Percentiles rank a stretch among this genome's conserved stretches.
These are phyloP conservation scores for Strobilomyces confusus DNA, from an alignment of 768 basidiomycete genomes.

Conservation along the genomic window DNA sequence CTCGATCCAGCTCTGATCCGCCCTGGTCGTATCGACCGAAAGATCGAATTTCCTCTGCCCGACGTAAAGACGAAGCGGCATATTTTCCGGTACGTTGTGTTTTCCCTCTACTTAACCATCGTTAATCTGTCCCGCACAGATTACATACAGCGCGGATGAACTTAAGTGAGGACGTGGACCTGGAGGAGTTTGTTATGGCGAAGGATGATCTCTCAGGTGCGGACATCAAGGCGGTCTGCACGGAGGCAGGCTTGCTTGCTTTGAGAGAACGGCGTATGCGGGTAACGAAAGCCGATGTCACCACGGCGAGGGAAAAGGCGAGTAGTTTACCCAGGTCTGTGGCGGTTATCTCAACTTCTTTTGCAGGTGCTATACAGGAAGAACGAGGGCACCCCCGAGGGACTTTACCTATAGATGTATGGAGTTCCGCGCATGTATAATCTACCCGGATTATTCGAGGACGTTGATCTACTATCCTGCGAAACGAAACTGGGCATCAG, in stretches of 20 bases:
- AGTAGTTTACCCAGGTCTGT: conserved; percentile 9
- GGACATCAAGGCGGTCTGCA: conserved; percentile 98
- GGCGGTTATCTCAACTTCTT: conserved; percentile 9
- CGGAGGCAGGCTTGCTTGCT: conserved; percentile 95
- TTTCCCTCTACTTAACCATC: background rate
- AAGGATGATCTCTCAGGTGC: conserved; percentile 97
- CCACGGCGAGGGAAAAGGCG: conserved; percentile 91
- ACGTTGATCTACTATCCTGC: background rate
- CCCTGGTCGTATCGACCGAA: conserved; percentile 96
- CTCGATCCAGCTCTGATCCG: conserved; percentile 97
- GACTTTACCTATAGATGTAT: conserved; percentile 64
- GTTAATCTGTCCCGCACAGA: conserved; percentile 34
- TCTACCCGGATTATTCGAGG: background rate
- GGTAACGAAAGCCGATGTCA: conserved; percentile 89
- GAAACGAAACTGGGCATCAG: background rate
- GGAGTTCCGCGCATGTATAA: background rate
- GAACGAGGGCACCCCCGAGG: conserved; percentile 94
- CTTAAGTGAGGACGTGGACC: conserved; percentile 78
- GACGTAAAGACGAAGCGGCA: conserved; percentile 99
- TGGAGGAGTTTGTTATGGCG: conserved; percentile 92
- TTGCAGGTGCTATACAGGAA: conserved; percentile 84
- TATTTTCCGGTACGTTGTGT: conserved; percentile 75
- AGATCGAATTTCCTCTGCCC: conserved; percentile 97
- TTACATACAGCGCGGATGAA: conserved; percentile 96
- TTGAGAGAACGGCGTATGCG: conserved; percentile 93